A percentile compares a stretch with the other conserved stretches of the same genome.
These are phyloP conservation scores for Daldinia eschscholtzii DNA, from an alignment of 2,329 filamentous ascomycete genomes.

Conservation along the genomic window DNA sequence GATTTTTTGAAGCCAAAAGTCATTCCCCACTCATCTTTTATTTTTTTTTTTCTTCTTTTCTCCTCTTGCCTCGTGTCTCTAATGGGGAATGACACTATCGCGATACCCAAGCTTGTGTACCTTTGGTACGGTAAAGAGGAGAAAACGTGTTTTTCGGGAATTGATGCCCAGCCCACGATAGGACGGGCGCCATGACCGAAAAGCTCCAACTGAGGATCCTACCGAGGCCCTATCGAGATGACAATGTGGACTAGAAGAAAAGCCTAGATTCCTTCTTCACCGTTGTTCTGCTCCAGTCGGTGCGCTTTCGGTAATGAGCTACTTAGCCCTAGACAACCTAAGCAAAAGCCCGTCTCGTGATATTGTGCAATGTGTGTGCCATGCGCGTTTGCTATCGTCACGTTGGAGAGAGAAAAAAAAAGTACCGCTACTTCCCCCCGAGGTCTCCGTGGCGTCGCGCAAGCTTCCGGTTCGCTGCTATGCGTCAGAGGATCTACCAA, in stretches of 20 bases:
- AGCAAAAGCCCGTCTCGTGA: slow-evolving; percentile 35
- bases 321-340: slow-evolving; percentile 25
- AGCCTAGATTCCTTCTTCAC: slow-evolving; percentile 35
- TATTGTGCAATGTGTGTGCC: slow-evolving; percentile 44
- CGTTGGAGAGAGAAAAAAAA: slow-evolving; percentile 21
- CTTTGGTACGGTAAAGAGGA: slow-evolving; percentile 8
- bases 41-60: neutral
- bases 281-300: slow-evolving; percentile 41
- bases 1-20: neutral
- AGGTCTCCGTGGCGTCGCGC: slow-evolving; percentile 38
- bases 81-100: slow-evolving; percentile 23
- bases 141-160: slow-evolving; percentile 17
- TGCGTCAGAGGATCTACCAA: slow-evolving; percentile 28
- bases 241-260: slow-evolving; percentile 30
- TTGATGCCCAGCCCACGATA: slow-evolving; percentile 26
- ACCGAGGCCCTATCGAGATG: slow-evolving; percentile 30
- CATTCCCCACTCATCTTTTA: slow-evolving; percentile 27
- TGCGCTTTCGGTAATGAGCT: slow-evolving; percentile 43
- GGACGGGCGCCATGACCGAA: slow-evolving; percentile 11
- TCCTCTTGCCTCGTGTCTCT: slow-evolving; percentile 14
- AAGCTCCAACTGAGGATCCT: slow-evolving; percentile 28
- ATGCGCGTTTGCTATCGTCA: slow-evolving; percentile 34
- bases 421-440: slow-evolving; percentile 7
- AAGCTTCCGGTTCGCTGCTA: slow-evolving; percentile 45
- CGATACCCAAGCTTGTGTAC: slow-evolving; percentile 28